Evolutionary conservation across 305 asterid genomes (phyloP).

Genomic region (Striga hermonthica): DNA sequence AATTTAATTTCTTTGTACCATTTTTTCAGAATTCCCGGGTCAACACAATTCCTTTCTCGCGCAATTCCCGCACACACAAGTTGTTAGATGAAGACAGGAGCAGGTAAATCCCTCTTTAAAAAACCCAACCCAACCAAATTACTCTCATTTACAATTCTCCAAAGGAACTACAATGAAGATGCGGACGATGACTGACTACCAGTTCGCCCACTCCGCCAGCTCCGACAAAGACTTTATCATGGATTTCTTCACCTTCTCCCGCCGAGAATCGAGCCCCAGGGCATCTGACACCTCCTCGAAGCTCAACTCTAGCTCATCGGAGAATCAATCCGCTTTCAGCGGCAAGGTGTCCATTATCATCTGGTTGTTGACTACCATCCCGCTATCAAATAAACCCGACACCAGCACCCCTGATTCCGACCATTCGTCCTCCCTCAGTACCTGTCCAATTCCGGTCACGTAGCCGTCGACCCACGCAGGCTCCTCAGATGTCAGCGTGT

Average conservation of each 20-base stretch:
- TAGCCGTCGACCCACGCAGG: conserved; percentile 63
- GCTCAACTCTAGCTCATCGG: conserved; percentile 87
- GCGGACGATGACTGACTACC: conserved; percentile 38
- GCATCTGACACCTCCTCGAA: conserved; percentile 77
- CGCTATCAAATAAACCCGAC: conserved; percentile 64
- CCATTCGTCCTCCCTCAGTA: conserved; percentile 67
- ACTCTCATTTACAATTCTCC: too few relatives aligned
- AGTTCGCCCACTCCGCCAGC: conserved; percentile 63
- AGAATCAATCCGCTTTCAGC: conserved; percentile 67
- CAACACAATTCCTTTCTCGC: too few relatives aligned
- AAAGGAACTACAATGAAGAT: conserved; percentile 25
- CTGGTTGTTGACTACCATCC: conserved; percentile 70
- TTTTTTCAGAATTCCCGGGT: too few relatives aligned
- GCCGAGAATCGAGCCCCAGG: conserved; percentile 62
- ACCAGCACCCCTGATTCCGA: conserved; percentile 71
- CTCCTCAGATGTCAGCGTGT: too few relatives aligned
- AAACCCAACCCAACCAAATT: too few relatives aligned
- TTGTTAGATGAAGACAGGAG: too few relatives aligned
- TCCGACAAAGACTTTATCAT: conserved; percentile 56
- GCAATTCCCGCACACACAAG: too few relatives aligned
- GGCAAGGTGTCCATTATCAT: conserved; percentile 68
- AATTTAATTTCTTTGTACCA: too few relatives aligned
- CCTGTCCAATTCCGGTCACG: conserved; percentile 61
- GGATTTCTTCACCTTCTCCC: conserved; percentile 59
- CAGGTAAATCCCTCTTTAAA: too few relatives aligned